A percentile compares a stretch with the other conserved stretches of the same genome.
Evolutionary conservation across 139 green algal genomes (phyloP).

Genomic region (Volvox africanus): DNA sequence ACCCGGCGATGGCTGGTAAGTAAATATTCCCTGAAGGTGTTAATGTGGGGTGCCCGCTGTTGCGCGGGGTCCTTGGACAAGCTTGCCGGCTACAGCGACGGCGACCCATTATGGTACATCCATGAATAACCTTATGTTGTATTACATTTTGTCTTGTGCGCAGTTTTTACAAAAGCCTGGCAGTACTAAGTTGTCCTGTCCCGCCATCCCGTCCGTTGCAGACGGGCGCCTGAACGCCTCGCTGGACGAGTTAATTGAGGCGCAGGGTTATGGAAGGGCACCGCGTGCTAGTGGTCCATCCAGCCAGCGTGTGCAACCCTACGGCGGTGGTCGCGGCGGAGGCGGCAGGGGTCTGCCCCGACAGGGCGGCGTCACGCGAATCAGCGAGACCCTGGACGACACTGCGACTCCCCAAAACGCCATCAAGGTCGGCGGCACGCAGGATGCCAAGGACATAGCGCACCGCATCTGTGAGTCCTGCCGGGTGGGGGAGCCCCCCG

Average conservation of each 20-base stretch:
- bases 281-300: background rate
- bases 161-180: too few relatives aligned
- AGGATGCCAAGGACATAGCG: slow-evolving; percentile 55
- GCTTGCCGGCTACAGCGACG: background rate
- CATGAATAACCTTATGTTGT: background rate
- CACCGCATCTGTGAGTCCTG: slow-evolving; percentile 29
- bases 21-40: background rate
- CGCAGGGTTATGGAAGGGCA: slow-evolving; percentile 8
- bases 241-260: slow-evolving; percentile 34
- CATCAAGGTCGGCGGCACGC: slow-evolving; percentile 50
- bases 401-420: slow-evolving; percentile 43
- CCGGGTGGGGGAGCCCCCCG: slow-evolving; percentile 53
- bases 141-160: too few relatives aligned
- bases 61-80: background rate
- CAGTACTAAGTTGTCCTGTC: background rate
- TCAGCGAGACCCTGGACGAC: slow-evolving; percentile 47
- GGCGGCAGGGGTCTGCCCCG: background rate
- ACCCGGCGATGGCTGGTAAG: slow-evolving; percentile 27
- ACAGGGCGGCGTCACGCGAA: background rate
- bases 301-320: slow-evolving; percentile 17
- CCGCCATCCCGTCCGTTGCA: slow-evolving; percentile 10
- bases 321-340: background rate
- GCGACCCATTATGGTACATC: background rate
- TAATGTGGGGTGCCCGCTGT: slow-evolving; percentile 18
- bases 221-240: slow-evolving; percentile 31